Percentiles rank a stretch among this genome's conserved stretches.
These are phyloP conservation scores for Cyamopsis tetragonoloba DNA, from an alignment of 306 rosid species.

Conservation along the genomic window DNA sequence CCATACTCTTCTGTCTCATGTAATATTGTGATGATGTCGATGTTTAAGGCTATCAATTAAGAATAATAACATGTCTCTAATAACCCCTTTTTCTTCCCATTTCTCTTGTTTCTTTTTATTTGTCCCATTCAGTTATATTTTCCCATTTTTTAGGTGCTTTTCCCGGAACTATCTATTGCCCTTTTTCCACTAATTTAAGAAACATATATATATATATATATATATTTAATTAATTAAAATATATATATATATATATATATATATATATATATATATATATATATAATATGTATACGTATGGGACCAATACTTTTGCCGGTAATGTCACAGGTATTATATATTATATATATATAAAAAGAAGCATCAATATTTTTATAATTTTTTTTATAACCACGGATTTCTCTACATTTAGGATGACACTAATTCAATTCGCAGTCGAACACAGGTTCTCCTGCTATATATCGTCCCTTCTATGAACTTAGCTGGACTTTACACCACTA, in stretches of 20 bases:
- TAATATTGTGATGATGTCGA: slow-evolving; percentile 30
- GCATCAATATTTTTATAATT: no score
- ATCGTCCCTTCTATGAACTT: no score
- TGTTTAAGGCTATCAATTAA: slow-evolving; percentile 31
- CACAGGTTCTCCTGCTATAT: no score
- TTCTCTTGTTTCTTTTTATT: slow-evolving; percentile 23
- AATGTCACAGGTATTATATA: slow-evolving; percentile 15
- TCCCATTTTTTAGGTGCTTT: slow-evolving; percentile 17
- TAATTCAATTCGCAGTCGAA: no score
- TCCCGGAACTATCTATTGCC: not conserved
- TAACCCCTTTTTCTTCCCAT: slow-evolving; percentile 14
- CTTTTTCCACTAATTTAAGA: slow-evolving; percentile 10
- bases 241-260: no score
- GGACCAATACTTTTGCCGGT: not conserved
- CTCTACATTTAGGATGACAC: no score
- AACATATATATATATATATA: no score
- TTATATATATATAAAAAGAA: no score
- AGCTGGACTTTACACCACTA: no score
- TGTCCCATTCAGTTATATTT: slow-evolving; percentile 28
- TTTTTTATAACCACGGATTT: no score
- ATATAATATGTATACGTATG: not conserved
- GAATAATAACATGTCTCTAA: slow-evolving; percentile 7
- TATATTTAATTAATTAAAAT: no score
- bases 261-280: no score
- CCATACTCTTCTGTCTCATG: slow-evolving; percentile 32